Evolutionary conservation across 768 basidiomycete species (phyloP), one percentile per base, ranked within the genome.

Genomic region (Calvatia gigantea): DNA sequence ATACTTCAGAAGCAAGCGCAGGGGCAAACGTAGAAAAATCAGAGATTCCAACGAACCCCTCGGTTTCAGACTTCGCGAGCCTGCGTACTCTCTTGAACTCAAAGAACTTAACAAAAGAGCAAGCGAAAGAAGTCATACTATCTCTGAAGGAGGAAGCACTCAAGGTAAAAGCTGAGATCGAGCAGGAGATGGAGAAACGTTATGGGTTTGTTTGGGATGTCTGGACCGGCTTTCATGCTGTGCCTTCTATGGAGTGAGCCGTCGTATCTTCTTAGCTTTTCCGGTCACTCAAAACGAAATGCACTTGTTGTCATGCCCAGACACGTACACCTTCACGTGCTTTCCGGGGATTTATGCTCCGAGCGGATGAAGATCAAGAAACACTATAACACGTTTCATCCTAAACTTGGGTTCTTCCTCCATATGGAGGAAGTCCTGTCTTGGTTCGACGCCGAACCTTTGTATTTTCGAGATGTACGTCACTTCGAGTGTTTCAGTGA

Each of bases 331-430:
- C 69, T 96, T 9, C 94, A 97, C 65, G 83, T 97, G 50, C 70
- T 97, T 35, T 94, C 93, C 3, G 77, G 82, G 4, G 94, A 97
- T 65, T 66, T 94, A 32, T 76, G 77, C 51, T 86, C 87, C 0
- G 77, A 82, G 7, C 73, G 70, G 49, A 70, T 95, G 75, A 96
- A 94, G 72, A 80, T 75, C 53, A 97, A 96, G 75, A 90, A 87
- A 64, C 94, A 97, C 61, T 90, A 92, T 70, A 94, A 95, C 64
- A 89, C 91, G 4, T 97, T 95, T 71, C 86, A 89, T 63, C 94
- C 94, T 0, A 81, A 82, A 45, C 75, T 81, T 17, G 92, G 90
- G 1, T 96, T 92, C 71, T 95, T 96, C 70, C 64, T 95, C 2
- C 80, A 85, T 58, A 70, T 94, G 15, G 76, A 84, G 48, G 84